Percentiles rank a stretch among this genome's conserved stretches.
These are phyloP conservation scores for Mortierella sp. DNA, from an alignment of 371 early-diverging fungal species.

Conservation along the genomic window DNA sequence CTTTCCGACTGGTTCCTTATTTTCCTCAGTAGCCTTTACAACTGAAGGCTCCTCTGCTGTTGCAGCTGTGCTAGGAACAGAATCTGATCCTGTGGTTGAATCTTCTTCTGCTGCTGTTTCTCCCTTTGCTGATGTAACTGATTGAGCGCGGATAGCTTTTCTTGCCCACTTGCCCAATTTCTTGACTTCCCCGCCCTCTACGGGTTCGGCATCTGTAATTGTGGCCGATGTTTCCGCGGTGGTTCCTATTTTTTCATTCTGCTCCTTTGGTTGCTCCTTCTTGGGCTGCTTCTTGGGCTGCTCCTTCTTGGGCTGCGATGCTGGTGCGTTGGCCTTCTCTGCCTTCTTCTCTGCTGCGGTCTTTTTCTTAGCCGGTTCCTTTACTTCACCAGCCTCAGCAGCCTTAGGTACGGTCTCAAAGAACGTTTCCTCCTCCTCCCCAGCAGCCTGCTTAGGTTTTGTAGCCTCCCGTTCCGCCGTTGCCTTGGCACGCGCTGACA, in stretches of 20 bases:
- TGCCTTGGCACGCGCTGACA: constrained; percentile 42
- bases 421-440: constrained; percentile 35
- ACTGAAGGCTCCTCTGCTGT: not conserved
- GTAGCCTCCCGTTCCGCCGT: constrained; percentile 33
- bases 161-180: constrained; percentile 54
- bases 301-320: constrained; percentile 17
- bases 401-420: constrained; percentile 47
- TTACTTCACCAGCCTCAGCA: constrained; percentile 1
- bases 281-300: constrained; percentile 2
- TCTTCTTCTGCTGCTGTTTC: not conserved
- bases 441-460: constrained; percentile 21
- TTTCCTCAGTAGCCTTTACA: not conserved
- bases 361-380: constrained; percentile 10
- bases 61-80: not conserved
- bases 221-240: not conserved
- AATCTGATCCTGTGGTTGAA: constrained; percentile 1
- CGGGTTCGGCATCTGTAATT: not conserved
- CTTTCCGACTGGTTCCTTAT: constrained; percentile 9
- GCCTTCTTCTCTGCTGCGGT: constrained; percentile 11
- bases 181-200: constrained; percentile 15
- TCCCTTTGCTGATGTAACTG: constrained; percentile 11
- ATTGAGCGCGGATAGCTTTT: constrained; percentile 42
- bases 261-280: constrained; percentile 8
- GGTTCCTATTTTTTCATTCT: not conserved
- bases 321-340: not conserved